Percentiles rank a stretch among this genome's conserved stretches.
These are phyloP conservation scores for Clarireedia paspali DNA, from an alignment of 2,329 filamentous ascomycete species.

Conservation along the genomic window DNA sequence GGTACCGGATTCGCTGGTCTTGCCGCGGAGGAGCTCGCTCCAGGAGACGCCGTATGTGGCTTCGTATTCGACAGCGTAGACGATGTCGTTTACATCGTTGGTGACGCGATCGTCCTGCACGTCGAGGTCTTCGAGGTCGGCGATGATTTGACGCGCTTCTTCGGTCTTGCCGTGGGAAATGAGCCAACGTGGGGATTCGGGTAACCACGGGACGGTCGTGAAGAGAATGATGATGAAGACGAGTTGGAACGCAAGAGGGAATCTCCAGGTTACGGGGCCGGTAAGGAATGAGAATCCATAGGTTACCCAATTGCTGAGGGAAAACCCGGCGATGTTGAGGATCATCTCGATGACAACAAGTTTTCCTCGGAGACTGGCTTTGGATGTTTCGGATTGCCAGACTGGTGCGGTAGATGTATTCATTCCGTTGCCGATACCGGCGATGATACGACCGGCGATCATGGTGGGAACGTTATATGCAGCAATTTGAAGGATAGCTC, in stretches of 20 bases:
- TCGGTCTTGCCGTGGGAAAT: constrained; percentile 28
- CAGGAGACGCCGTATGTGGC: constrained; percentile 3
- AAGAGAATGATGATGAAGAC: constrained; percentile 9
- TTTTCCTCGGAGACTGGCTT: constrained; percentile 10
- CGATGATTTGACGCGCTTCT: constrained; percentile 31
- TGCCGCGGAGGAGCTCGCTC: constrained; percentile 4
- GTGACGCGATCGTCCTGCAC: constrained; percentile 45
- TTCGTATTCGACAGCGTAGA: constrained; percentile 7
- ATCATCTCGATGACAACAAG: constrained; percentile 12
- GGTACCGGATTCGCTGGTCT: background rate
- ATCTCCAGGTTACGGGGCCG: constrained; percentile 7
- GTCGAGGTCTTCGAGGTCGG: constrained; percentile 19
- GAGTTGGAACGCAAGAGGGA: constrained; percentile 11
- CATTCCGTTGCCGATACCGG: constrained; percentile 66
- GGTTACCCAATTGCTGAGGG: constrained; percentile 9
- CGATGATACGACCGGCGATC: constrained; percentile 59
- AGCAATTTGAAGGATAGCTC: constrained; percentile 30
- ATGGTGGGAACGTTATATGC: constrained; percentile 45
- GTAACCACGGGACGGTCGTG: constrained; percentile 21
- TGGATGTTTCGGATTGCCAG: constrained; percentile 12
- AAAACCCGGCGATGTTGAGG: constrained; percentile 9
- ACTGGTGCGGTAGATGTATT: constrained; percentile 36
- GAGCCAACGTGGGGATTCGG: constrained; percentile 33
- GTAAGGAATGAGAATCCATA: constrained; percentile 10
- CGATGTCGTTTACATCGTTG: constrained; percentile 41